These are phyloP conservation scores for Phytophthora rubi DNA, from an alignment of 352 stramenopile genomes.

Conservation along the genomic window DNA sequence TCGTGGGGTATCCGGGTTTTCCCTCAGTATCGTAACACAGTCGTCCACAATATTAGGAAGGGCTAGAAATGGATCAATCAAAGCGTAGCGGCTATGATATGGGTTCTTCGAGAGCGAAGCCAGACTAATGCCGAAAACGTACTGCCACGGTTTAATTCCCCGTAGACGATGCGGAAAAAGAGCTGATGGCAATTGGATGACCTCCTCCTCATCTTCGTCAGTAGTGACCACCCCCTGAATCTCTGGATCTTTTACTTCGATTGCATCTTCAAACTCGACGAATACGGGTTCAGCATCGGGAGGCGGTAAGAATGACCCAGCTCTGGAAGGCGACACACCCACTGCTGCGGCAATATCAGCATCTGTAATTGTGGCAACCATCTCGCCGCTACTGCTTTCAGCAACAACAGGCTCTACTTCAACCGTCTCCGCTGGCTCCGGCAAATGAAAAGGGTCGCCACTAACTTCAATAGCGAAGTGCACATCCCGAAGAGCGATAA, in stretches of 20 bases:
- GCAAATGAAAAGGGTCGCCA: conserved; percentile 54
- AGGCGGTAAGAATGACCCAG: conserved; percentile 32
- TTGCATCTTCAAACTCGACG: conserved; percentile 21
- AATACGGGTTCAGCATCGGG: conserved; percentile 19
- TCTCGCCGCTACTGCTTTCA: conserved; percentile 29
- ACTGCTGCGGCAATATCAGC: conserved; percentile 42
- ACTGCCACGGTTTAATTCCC: conserved; percentile 84
- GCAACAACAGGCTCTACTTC: conserved; percentile 20
- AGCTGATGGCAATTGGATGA: conserved; percentile 57
- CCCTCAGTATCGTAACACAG: conserved; percentile 72
- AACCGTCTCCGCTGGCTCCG: conserved; percentile 18
- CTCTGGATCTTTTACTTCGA: conserved; percentile 17
- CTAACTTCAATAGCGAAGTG: conserved; percentile 77
- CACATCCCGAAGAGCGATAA: conserved; percentile 73
- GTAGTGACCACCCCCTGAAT: conserved; percentile 17
- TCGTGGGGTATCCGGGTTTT: conserved; percentile 66
- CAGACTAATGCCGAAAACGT: conserved; percentile 80
- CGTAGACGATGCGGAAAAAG: conserved; percentile 77
- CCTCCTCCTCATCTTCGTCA: conserved; percentile 36
- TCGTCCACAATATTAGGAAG: conserved; percentile 83
- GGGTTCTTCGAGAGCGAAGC: conserved; percentile 80
- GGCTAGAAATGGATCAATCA: conserved; percentile 77
- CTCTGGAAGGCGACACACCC: conserved; percentile 33
- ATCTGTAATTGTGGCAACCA: conserved; percentile 43
- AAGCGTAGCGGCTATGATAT: conserved; percentile 79